Base-by-base conservation (phyloP, 169 alveolate genomes). In the Plasmodium blacklocki region DNA sequence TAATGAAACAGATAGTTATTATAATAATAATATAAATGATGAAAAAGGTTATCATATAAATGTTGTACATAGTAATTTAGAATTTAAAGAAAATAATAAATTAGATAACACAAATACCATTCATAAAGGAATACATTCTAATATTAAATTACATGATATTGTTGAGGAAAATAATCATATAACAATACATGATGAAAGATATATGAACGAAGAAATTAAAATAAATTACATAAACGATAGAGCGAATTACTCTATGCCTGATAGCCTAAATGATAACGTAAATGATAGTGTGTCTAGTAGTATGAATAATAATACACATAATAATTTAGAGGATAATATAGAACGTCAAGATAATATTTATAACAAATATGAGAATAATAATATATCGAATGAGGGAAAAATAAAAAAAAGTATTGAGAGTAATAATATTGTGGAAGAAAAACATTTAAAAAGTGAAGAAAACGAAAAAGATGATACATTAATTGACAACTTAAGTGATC, bases 401-500 rank as follows among this genome's bases (percentile, higher is more conserved):
- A 58, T 54, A 54, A 72, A 15, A 68, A 76, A 62, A 5, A 14
- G 21, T 2, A 23, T n/a, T 11, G 32, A 59, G 62, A 54, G 58
- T 23, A 45, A 54, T 32, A 43, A 43, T 56, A 9, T 15, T 5
- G 32, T n/a, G 9, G 64, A 43, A 58, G 63, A 60, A 14, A 54
- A 62, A 63, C 45, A 78, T 19, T 23, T 3, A 14, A 15, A 39
- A 52, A 47, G 47, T 49, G 71, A 66, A 11, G 45, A 26, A 29
- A 32, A 39, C 49, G 18, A 62, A 39, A 39, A 68, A 14, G 91
- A 83, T 39, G 70, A 26, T 26, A 26, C 45, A 68, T 29, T 21
- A 15, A 3, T 19, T 26, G 91, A 83, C 11, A 15, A 15, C 12
- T 14, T 52, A 7, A 68, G 43, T 19, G 62, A 49, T 83, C 66